Evolutionary conservation across 2,329 filamentous ascomycete genomes (phyloP), one percentile per base, ranked within the genome.

Genomic region (Didymella exigua): DNA sequence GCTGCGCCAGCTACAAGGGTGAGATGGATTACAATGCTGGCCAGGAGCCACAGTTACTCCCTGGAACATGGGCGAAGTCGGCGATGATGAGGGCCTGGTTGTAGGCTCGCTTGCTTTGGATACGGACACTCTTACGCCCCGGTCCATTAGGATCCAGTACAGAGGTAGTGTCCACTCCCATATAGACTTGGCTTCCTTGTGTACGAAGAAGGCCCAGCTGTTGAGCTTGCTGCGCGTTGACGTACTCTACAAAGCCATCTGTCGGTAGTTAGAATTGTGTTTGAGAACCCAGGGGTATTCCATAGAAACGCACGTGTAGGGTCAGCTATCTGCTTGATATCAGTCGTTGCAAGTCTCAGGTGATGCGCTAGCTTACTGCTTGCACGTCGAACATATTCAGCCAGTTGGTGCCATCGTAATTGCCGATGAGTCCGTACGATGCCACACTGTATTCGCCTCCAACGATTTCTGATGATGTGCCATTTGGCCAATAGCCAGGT

Each of bases 171-270:
- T 77, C 75, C 8, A 76, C 75, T 14, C 73, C 74, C 64, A 77
- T 74, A 62, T 75, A 75, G 14, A 76, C 70, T 49, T 75, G 69
- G 21, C 63, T 67, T 30, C 68, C 67, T 41, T 70, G 67, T 13
- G 59, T 72, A 41, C 65, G 66, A 21, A 75, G 56, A 19, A 76
- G 58, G 6, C 74, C 74, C 13, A 62, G 52, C 13, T 64, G 54
- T 42, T 75, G 69, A 9, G 75, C 75, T 52, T 71, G 60, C 27
- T 63, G 59, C 30, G 61, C 57, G 33, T 65, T 67, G 42, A 76
- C 68, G 37, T 76, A 77, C 54, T 70, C 72, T 14, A 77, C 75
- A 30, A 68, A 77, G 37, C 74, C 75, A 63, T 73, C 69, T 72
- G 23, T 21, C 10, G 16, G 8, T 21, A 13, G 37, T 49, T 13